phyloP scores from a whole-genome alignment of 225 moss, liverwort and hornwort genomes.

The Marchantia polymorpha region DNA sequence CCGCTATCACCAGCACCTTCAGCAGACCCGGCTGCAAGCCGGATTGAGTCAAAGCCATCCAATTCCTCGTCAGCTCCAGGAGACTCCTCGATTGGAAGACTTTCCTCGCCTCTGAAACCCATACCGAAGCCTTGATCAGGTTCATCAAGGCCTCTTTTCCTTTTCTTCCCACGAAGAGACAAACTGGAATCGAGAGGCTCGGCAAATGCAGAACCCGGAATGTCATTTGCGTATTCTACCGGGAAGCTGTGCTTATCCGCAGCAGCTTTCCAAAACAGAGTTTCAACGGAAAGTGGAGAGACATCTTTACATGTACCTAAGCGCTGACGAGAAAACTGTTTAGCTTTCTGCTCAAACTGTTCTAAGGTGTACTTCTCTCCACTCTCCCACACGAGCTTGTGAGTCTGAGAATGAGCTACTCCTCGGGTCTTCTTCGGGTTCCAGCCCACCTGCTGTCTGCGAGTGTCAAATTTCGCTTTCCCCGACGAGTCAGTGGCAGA shows the following conservation, averaged over 20 bases:
- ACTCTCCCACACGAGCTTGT: slow-evolving; percentile 96
- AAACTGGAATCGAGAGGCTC: slow-evolving; percentile 45
- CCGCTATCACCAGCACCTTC: slow-evolving; percentile 50
- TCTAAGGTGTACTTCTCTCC: slow-evolving; percentile 87
- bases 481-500: slow-evolving; percentile 41
- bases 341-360: slow-evolving; percentile 85
- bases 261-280: slow-evolving; percentile 82
- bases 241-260: slow-evolving; percentile 76
- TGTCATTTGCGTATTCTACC: slow-evolving; percentile 90
- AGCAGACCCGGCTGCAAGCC: slow-evolving; percentile 24
- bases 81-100: slow-evolving; percentile 33
- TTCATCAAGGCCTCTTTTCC: slow-evolving; percentile 49
- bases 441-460: slow-evolving; percentile 95
- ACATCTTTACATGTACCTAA: slow-evolving; percentile 61
- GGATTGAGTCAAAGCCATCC: slow-evolving; percentile 34
- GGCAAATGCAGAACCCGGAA: slow-evolving; percentile 89
- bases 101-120: slow-evolving; percentile 42
- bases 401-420: slow-evolving; percentile 66
- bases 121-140: slow-evolving; percentile 29
- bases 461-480: slow-evolving; percentile 74
- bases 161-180: slow-evolving; percentile 34
- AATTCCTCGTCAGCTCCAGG: slow-evolving; percentile 28
- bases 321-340: slow-evolving; percentile 65
- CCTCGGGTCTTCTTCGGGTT: slow-evolving; percentile 65
- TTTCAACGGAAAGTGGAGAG: slow-evolving; percentile 50